Evolutionary conservation across 148 eudicot species (phyloP).

Genomic region (Silene uniflora): DNA sequence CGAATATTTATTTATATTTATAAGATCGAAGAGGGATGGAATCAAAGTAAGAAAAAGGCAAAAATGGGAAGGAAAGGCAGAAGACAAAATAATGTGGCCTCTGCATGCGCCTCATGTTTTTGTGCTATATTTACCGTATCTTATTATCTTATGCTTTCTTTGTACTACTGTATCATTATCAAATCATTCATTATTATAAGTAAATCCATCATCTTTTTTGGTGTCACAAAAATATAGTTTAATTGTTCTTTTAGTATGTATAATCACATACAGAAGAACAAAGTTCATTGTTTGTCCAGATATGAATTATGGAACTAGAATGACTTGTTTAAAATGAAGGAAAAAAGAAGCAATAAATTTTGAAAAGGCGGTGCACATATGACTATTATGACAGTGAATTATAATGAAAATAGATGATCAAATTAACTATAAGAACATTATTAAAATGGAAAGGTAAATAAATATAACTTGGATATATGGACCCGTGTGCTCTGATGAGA

Average conservation of each 20-base stretch:
- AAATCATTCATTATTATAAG: constrained; percentile 12
- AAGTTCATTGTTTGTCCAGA: constrained; percentile 19
- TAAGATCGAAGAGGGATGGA: constrained; percentile 15
- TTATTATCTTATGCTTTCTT: constrained; percentile 27
- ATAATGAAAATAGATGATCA: too few species aligned
- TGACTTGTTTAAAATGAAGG: neutral
- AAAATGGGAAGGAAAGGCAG: neutral
- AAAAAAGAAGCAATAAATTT: neutral
- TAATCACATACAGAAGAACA: neutral
- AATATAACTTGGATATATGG: too few species aligned
- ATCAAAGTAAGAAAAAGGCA: constrained; percentile 31
- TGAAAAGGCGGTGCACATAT: too few species aligned
- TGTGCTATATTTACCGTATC: constrained; percentile 16
- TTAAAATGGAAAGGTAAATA: too few species aligned
- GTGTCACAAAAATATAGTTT: neutral
- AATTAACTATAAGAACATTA: too few species aligned
- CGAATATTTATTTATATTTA: neutral
- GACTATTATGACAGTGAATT: too few species aligned
- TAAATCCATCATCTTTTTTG: constrained; percentile 21
- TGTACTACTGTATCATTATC: constrained; percentile 24
- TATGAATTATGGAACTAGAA: constrained; percentile 7
- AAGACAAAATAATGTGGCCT: constrained; percentile 33
- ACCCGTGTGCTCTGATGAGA: too few species aligned
- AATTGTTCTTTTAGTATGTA: neutral
- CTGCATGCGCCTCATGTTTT: constrained; percentile 30